phyloP scores from a whole-genome alignment of 176 grass and related monocot species.

The Aechmea fasciata region DNA sequence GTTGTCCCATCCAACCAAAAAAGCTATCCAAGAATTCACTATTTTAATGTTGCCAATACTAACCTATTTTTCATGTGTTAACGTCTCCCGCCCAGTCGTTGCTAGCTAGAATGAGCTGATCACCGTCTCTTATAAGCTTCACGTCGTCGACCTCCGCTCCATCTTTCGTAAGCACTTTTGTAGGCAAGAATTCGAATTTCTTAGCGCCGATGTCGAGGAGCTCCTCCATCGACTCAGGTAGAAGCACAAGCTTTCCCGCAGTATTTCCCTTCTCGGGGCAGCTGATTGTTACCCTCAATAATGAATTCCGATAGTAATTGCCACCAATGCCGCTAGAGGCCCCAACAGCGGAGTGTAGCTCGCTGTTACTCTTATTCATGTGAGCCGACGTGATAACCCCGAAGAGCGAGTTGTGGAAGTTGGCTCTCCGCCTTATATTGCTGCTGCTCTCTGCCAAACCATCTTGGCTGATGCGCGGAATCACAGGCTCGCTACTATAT shows the following conservation, averaged over 20 bases:
- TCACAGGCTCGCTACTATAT: slow-evolving; percentile 55
- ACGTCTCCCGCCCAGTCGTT: slow-evolving; percentile 18
- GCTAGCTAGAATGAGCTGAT: slow-evolving; percentile 54
- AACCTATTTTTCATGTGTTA: background rate
- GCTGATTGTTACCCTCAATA: slow-evolving; percentile 55
- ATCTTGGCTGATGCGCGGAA: slow-evolving; percentile 26
- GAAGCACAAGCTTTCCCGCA: slow-evolving; percentile 44
- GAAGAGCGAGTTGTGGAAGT: slow-evolving; percentile 87
- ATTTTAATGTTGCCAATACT: background rate
- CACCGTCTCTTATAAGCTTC: slow-evolving; percentile 72
- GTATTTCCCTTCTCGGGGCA: slow-evolving; percentile 44
- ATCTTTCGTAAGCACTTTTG: slow-evolving; percentile 51
- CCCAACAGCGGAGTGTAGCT: slow-evolving; percentile 12
- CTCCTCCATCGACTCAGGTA: slow-evolving; percentile 55
- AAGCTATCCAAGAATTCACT: too few relatives aligned
- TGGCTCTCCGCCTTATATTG: slow-evolving; percentile 17
- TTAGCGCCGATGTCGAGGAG: slow-evolving; percentile 55
- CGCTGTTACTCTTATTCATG: slow-evolving; percentile 1
- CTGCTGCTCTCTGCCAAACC: background rate
- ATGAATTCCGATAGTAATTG: background rate
- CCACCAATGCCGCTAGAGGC: background rate
- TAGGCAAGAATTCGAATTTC: slow-evolving; percentile 38
- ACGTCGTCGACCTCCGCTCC: slow-evolving; percentile 76
- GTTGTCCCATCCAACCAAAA: too few relatives aligned
- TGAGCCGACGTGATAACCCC: slow-evolving; percentile 50